These are phyloP conservation scores for Chrysopogon serrulatus DNA, from an alignment of 176 grass and related monocot genomes.

Conservation along the genomic window DNA sequence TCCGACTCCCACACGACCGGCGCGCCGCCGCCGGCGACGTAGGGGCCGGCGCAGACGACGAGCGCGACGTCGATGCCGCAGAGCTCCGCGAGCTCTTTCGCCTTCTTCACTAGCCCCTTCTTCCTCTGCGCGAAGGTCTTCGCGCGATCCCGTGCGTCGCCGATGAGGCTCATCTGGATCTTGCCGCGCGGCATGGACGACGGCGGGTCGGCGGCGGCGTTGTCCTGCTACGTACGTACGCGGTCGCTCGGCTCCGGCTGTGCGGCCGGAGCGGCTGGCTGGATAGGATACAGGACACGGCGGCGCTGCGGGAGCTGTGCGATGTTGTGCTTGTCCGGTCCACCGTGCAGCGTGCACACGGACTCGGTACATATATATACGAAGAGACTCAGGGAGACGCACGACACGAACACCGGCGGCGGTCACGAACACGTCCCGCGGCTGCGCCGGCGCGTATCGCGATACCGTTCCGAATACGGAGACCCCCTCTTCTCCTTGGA, in stretches of 20 bases:
- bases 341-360: background rate
- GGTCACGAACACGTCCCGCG: no score
- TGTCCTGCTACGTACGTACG: background rate
- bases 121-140: background rate
- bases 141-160: background rate
- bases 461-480: no score
- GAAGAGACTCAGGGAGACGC: background rate
- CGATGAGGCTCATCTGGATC: background rate
- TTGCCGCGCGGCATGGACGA: constrained; percentile 5
- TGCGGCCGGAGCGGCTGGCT: no score
- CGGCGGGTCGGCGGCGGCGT: background rate
- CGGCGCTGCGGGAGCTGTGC: background rate
- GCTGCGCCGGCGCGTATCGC: no score
- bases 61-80: constrained; percentile 15
- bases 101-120: constrained; percentile 9
- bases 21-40: no score
- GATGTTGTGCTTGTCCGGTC: background rate
- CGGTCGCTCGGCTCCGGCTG: background rate
- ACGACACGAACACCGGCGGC: no score
- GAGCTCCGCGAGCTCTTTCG: background rate
- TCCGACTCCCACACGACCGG: background rate
- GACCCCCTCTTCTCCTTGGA: no score
- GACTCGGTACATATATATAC: background rate
- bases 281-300: background rate
- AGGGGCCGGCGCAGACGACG: constrained; percentile 15